These are phyloP conservation scores for Kwoniella sp. DNA, from an alignment of 768 basidiomycete genomes.

Conservation along the genomic window DNA sequence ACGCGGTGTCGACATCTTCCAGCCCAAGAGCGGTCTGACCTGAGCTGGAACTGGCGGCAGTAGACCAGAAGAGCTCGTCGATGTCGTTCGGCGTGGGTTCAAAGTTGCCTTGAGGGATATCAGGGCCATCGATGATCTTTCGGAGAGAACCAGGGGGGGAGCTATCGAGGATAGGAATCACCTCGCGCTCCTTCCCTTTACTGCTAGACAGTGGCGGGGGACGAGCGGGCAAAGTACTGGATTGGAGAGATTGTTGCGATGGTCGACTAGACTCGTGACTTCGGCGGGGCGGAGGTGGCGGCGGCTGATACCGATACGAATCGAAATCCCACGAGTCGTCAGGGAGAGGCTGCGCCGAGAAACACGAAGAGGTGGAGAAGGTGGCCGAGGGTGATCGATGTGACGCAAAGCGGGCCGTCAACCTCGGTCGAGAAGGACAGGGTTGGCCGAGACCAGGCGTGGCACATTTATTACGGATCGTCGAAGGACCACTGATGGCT, in stretches of 20 bases:
- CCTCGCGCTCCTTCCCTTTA: background rate
- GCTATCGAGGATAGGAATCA: background rate
- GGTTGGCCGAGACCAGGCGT: too few relatives aligned
- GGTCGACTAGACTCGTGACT: background rate
- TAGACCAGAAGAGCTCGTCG: background rate
- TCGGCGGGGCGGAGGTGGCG: background rate
- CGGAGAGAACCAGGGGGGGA: background rate
- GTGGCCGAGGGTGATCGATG: background rate
- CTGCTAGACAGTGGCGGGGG: background rate
- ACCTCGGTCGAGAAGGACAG: too few relatives aligned
- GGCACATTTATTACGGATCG: too few relatives aligned
- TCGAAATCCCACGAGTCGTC: conserved; percentile 2
- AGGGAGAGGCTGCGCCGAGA: conserved; percentile 3
- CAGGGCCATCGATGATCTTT: background rate
- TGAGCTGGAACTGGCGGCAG: too few relatives aligned
- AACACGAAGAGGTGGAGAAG: background rate
- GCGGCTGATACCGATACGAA: background rate
- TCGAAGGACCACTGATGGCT: too few relatives aligned
- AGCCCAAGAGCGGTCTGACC: background rate
- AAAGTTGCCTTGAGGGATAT: background rate
- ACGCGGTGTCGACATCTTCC: background rate
- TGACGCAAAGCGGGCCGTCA: background rate
- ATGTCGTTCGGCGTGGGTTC: background rate
- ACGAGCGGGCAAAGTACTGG: background rate
- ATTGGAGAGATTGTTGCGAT: background rate